Evolutionary conservation across 345 rosid genomes (phyloP), one percentile per base, ranked within the genome.

Genomic region (Iberis pinnata): DNA sequence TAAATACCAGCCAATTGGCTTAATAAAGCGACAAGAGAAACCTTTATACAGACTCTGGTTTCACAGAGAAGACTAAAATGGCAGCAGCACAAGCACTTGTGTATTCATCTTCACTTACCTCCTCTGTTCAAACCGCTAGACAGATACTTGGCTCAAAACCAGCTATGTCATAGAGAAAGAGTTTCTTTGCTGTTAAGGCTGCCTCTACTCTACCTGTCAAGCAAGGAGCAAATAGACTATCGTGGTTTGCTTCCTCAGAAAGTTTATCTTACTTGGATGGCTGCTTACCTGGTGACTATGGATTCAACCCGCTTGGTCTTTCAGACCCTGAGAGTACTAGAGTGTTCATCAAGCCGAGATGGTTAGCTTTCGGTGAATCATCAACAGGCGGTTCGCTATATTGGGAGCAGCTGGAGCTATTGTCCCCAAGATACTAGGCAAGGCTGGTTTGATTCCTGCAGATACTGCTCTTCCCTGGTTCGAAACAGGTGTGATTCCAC

Each of bases 391-490:
- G 27, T 83, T 12, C 19, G 95, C 96, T 17, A 92, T 92, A 96
- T 56, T 84, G 58, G 98, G 96, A 2, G 95, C 79, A 12, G 76
- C 12, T 0, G 98, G 98, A 14, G 79, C 86, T 17, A 78, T 92
- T 14, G 96, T 89, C 12, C 98, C 98, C 2, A 95, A 92, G 73
- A 81, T 92, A 49, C 80, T 92, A 0, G 98, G 95, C 0, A 76
- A 87, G 64, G 80, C 80, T 0, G 98, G 98, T 16, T 72, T 88
- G 19, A 81, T 92, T 48, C 98, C 96, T 0, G 17, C 51, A 33
- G 95, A 88, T 25, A 92, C 98, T 2, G 93, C 96, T 53, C 86
- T 92, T 48, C 86, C 98, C 1, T 92, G 98, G 98, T 92, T 92
- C 75, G 58, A 72, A 68, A 92, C 98, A 0, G 98, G 98, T 12